Conservation (phyloP, 2,329 filamentous ascomycete species). For the Volutella citrinella region DNA sequence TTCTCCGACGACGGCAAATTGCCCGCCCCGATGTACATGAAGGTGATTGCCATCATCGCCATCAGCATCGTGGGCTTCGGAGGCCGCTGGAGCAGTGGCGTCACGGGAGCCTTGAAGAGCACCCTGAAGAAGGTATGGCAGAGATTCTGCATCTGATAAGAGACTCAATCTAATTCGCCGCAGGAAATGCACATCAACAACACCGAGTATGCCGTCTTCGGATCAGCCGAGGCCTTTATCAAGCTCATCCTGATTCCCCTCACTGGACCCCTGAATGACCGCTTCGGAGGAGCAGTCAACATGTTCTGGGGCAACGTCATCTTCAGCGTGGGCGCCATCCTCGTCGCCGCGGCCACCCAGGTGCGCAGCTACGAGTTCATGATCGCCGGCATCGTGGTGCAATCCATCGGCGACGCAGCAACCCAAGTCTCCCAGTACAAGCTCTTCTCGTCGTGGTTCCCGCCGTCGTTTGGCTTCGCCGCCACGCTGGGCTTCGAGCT, state of each 20-base stretch:
- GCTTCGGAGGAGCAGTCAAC: conserved; percentile 53
- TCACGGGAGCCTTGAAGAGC: conserved; percentile 58
- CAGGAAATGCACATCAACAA: conserved; percentile 55
- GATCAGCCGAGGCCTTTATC: conserved; percentile 61
- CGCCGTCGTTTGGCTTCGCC: conserved; percentile 57
- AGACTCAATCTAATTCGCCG: neutral
- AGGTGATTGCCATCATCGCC: conserved; percentile 38
- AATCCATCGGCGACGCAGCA: conserved; percentile 58
- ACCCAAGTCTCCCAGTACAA: conserved; percentile 63
- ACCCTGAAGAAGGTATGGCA: conserved; percentile 50
- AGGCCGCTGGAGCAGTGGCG: conserved; percentile 54
- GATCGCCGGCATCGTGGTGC: conserved; percentile 52
- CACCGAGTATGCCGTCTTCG: conserved; percentile 53
- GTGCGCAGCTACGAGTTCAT: conserved; percentile 56
- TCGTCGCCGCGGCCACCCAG: conserved; percentile 54
- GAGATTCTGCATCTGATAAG: no score
- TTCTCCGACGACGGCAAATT: conserved; percentile 2
- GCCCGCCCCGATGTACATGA: conserved; percentile 18
- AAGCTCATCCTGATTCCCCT: conserved; percentile 51
- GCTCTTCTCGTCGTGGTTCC: conserved; percentile 62
- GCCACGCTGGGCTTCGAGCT: conserved; percentile 60
- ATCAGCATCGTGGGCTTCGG: conserved; percentile 55
- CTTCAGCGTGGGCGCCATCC: conserved; percentile 54
- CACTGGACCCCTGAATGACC: conserved; percentile 54
- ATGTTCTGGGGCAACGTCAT: conserved; percentile 57